Evolutionary conservation across 768 basidiomycete genomes (phyloP).

Genomic region (Serpula lacrymans): DNA sequence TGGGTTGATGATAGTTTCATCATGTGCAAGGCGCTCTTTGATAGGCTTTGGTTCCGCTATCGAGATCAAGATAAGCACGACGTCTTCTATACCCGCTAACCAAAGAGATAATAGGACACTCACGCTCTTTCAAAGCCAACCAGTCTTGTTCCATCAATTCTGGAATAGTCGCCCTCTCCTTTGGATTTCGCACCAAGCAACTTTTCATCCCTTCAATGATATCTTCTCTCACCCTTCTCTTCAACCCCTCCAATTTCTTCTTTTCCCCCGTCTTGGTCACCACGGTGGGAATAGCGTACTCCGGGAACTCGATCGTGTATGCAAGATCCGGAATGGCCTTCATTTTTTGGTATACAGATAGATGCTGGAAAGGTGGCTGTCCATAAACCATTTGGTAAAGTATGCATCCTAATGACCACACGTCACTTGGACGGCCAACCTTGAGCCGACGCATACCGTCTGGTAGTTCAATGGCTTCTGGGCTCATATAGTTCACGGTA

Average conservation of each 20-base stretch:
- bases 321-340: conserved; percentile 82
- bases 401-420: conserved; percentile 98
- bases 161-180: conserved; percentile 84
- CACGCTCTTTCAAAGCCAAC: conserved; percentile 52
- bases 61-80: conserved; percentile 2
- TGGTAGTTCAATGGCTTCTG: conserved; percentile 89
- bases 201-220: conserved; percentile 82
- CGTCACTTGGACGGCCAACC: conserved; percentile 93
- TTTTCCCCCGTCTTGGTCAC: conserved; percentile 31
- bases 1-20: conserved; percentile 75
- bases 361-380: conserved; percentile 84
- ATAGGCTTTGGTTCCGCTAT: conserved; percentile 26
- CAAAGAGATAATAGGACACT: conserved; percentile 6
- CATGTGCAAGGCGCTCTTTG: conserved; percentile 32
- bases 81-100: not conserved
- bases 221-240: conserved; percentile 62
- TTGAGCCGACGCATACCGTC: conserved; percentile 88
- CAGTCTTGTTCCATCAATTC: conserved; percentile 82
- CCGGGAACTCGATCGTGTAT: conserved; percentile 81
- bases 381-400: conserved; percentile 99
- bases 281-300: conserved; percentile 49
- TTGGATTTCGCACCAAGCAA: conserved; percentile 77
- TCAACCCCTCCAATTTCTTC: conserved; percentile 64
- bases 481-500: conserved; percentile 98
- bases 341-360: conserved; percentile 87